Base-by-base conservation (phyloP, 768 basidiomycete species). In the Tremella fuciformis region DNA sequence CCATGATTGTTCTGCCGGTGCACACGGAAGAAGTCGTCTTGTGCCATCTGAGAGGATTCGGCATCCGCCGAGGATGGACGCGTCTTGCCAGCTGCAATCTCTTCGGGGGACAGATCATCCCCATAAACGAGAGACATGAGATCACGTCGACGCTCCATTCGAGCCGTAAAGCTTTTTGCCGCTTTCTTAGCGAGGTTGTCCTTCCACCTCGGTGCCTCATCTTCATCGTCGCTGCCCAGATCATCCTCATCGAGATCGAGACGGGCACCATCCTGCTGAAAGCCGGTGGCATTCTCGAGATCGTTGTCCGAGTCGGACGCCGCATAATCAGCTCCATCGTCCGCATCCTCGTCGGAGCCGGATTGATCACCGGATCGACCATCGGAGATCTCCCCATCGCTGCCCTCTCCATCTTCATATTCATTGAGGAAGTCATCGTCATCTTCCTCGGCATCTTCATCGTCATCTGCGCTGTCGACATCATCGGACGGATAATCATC, bases 51-150 rank as follows among this genome's bases (percentile, higher is more conserved):
- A 8, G 69, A 70, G 1, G 69, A 67, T 44, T 70, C 72, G 46
- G 69, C 69, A 44, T 65, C 65, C 4, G 59, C 69, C 1, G 72
- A 69, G 0, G 70, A 71, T 37, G 72, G 67, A 38, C 70, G 57
- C 16, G 67, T 70, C 57, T 76, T 74, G 7, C 82, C 83, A 1
- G 75, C 70, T 0, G 87, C 70, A 40, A 93, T 84, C 67, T 89
- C 82, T 55, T 83, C 81, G 0, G 91, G 87, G 2, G 86, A 83
- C 11, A 91, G 81, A 3, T 81, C 75, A 44, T 83, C 83, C 39
- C 81, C 81, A 75, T 97, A 97, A 53, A 97, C 89, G 47, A 94
- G 82, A 52, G 86, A 86, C 70, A 86, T 89, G 84, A 91, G 88
- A 71, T 94, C 85, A 66, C 83, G 84, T 59, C 82, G 81, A 38